Conservation (phyloP, 2,329 filamentous ascomycete genomes). For the Arthrobotrys sinensis region DNA sequence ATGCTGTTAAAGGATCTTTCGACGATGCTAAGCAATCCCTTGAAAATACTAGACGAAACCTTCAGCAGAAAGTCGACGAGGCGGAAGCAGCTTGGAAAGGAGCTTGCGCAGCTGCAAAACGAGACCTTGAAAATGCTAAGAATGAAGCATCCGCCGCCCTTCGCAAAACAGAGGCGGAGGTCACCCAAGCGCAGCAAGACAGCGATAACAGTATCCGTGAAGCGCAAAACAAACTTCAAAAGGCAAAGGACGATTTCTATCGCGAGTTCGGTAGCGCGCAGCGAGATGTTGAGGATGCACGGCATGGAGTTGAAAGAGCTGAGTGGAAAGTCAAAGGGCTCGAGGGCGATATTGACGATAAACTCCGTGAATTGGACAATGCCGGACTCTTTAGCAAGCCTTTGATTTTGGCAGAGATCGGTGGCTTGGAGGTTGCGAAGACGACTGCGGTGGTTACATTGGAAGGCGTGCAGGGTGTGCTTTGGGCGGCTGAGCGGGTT, state of each 20-base stretch:
- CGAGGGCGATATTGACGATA: background rate
- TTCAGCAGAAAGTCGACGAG: conserved; percentile 8
- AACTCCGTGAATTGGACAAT: conserved; percentile 6
- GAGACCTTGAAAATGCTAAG: conserved; percentile 1
- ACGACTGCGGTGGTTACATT: background rate
- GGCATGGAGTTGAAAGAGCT: conserved; percentile 2
- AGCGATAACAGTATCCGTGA: conserved; percentile 17
- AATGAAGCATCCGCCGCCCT: conserved; percentile 16
- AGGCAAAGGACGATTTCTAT: conserved; percentile 27
- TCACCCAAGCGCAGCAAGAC: conserved; percentile 12
- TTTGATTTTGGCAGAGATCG: conserved; percentile 5
- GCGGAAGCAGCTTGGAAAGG: conserved; percentile 19
- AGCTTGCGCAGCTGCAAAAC: conserved; percentile 7
- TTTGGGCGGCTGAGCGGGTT: conserved; percentile 7
- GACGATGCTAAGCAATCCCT: conserved; percentile 2
- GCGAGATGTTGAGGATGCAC: conserved; percentile 33
- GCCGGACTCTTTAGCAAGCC: background rate
- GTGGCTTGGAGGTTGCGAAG: conserved; percentile 10
- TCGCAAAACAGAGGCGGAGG: conserved; percentile 7
- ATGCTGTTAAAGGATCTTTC: conserved; percentile 4
- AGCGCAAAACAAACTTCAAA: conserved; percentile 21
- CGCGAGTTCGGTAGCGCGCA: conserved; percentile 13
- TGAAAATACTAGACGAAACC: conserved; percentile 40
- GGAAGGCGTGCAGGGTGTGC: conserved; percentile 12
- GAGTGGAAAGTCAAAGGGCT: conserved; percentile 8